phyloP scores from a whole-genome alignment of 1,284 basidiomycete genomes.

The Ustilago loliicola region DNA sequence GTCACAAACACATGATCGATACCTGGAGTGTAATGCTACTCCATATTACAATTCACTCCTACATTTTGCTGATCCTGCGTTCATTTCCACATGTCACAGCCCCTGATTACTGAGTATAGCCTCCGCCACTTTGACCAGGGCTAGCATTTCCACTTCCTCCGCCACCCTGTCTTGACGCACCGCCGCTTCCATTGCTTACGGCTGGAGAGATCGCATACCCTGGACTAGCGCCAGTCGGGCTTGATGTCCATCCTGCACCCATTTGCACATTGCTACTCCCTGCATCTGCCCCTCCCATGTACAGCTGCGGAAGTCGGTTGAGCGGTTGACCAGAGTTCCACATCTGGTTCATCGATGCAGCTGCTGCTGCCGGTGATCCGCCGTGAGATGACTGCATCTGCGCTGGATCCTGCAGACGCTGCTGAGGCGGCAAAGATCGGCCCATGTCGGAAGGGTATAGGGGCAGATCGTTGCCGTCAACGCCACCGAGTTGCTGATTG shows the following conservation, averaged over 20 bases:
- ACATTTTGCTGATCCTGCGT: neutral
- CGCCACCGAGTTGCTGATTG: conserved; percentile 7
- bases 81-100: neutral
- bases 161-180: neutral
- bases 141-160: conserved; percentile 16
- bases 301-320: conserved; percentile 15
- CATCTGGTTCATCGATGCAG: conserved; percentile 27
- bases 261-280: neutral
- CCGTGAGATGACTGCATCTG: neutral
- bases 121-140: conserved; percentile 14
- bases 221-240: conserved; percentile 16
- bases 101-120: conserved; percentile 9
- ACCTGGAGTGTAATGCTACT: neutral
- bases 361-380: conserved; percentile 16
- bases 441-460: conserved; percentile 34
- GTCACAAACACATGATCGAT: neutral
- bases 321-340: conserved; percentile 26
- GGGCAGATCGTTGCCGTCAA: conserved; percentile 33
- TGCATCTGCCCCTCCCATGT: conserved; percentile 1
- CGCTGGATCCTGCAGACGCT: neutral
- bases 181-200: neutral
- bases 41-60: neutral
- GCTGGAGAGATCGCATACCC: conserved; percentile 8
- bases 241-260: conserved; percentile 22
- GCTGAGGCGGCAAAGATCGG: conserved; percentile 8